Percentiles rank a stretch among this genome's conserved stretches.
Evolutionary conservation across 768 basidiomycete genomes (phyloP).

Genomic region (Boletus sensibilis): DNA sequence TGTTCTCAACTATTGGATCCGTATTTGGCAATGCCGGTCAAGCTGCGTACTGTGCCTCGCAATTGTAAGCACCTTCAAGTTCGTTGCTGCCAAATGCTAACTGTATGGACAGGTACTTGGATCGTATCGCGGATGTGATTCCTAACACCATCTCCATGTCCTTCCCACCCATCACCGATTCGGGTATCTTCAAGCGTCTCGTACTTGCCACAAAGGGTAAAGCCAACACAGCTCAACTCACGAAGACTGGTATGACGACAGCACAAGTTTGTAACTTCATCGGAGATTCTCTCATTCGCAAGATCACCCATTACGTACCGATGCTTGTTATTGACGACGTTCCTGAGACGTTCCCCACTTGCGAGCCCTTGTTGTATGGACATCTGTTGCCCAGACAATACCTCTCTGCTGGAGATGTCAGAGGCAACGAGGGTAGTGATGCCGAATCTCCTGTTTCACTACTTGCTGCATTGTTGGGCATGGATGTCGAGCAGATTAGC

Average conservation of each 20-base stretch:
- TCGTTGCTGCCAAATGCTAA: slow-evolving; percentile 1
- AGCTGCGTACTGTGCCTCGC: slow-evolving; percentile 25
- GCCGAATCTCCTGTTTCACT: slow-evolving; percentile 26
- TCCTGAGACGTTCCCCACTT: slow-evolving; percentile 26
- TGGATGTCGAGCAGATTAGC: slow-evolving; percentile 30
- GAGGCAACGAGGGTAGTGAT: slow-evolving; percentile 8
- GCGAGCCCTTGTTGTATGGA: slow-evolving; percentile 28
- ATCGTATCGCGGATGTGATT: slow-evolving; percentile 30
- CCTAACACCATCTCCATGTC: slow-evolving; percentile 36
- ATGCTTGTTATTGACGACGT: slow-evolving; percentile 27
- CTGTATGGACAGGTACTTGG: slow-evolving; percentile 26
- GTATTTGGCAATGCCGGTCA: slow-evolving; percentile 32
- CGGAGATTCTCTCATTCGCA: slow-evolving; percentile 30
- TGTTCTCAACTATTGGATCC: slow-evolving; percentile 36
- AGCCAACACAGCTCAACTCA: slow-evolving; percentile 30
- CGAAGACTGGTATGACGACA: slow-evolving; percentile 34
- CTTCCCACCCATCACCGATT: slow-evolving; percentile 36
- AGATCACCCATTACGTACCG: slow-evolving; percentile 31
- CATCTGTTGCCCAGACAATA: slow-evolving; percentile 26
- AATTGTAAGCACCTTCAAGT: slow-evolving; percentile 10
- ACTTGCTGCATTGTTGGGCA: slow-evolving; percentile 24
- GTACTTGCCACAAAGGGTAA: slow-evolving; percentile 27
- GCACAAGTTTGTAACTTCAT: slow-evolving; percentile 34
- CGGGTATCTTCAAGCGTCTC: slow-evolving; percentile 35
- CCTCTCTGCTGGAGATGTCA: slow-evolving; percentile 14